Base-by-base conservation (phyloP, 768 basidiomycete genomes). In the Phlebiopsis gigantea region DNA sequence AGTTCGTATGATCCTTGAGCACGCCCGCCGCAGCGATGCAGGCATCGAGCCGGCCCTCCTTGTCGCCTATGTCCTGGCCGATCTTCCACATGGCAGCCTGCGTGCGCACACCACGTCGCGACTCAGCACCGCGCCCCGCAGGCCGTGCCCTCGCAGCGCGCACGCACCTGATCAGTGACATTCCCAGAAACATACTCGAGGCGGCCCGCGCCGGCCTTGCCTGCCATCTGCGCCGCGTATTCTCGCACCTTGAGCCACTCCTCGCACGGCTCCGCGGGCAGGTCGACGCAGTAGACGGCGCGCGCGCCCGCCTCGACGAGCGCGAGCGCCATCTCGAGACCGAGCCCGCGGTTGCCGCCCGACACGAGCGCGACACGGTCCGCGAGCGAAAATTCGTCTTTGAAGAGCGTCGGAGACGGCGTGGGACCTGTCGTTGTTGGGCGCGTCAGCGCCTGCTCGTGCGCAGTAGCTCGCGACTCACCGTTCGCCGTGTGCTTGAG, bases 11-110 rank as follows among this genome's bases (percentile, higher is more conserved):
- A 0, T 72, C 63, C 56, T 63, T 66, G 65, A 88, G 66, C 53
- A 91, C 79, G 21, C 89, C 90, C 42, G 90, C 90, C 41, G 90
- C 90, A 17, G 90, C 88, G 3, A 89, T 89, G 62, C 87, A 88
- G 15, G 85, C 76, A 66, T 93, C 89, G 73, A 92, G 78, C 61
- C 88, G 73, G 17, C 80, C 78, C 59, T 91, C 89, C 61, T 71
- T 75, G 57, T 86, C 77, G 0, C 82, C 87, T 46, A 92, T 83
- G 62, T 76, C 75, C 64, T 79, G 72, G 15, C 71, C 82, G 50
- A 73, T 68, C 45, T 72, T 74, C 85, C 87, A 88, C 63, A 66
- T 64, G 48, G 50, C 60, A 22, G 56, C 61, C 65, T 68, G 55
- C 12, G 34, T 22, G 48, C 10, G 8, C n/a, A 24, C 34, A 39